Percentiles rank a stretch among this genome's conserved stretches.
These are phyloP conservation scores for Seiridium cupressi DNA, from an alignment of 2,329 filamentous ascomycete genomes.

Conservation along the genomic window DNA sequence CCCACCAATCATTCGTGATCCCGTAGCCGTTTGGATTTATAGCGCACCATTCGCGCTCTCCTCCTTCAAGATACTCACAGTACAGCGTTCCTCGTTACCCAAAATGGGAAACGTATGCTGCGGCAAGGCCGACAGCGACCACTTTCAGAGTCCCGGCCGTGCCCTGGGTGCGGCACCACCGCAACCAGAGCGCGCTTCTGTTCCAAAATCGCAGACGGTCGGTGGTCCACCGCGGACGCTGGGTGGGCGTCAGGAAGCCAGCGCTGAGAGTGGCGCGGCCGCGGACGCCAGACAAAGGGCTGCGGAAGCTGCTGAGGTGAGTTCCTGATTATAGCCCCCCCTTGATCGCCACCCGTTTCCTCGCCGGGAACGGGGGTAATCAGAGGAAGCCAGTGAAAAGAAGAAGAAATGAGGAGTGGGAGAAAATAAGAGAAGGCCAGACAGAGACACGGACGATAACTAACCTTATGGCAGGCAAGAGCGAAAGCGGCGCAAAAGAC, in stretches of 20 bases:
- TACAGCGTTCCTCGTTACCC: neutral
- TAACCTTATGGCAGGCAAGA: constrained; percentile 53
- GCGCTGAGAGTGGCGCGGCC: constrained; percentile 17
- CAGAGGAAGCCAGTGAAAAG: too few relatives aligned
- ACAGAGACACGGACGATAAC: neutral
- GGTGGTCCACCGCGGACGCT: constrained; percentile 62
- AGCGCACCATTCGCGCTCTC: too few relatives aligned
- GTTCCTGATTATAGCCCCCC: neutral
- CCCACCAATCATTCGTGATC: neutral
- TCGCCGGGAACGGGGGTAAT: too few relatives aligned
- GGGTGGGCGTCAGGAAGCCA: constrained; percentile 43
- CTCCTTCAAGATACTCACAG: too few relatives aligned
- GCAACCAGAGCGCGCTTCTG: constrained; percentile 47
- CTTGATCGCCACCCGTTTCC: too few relatives aligned
- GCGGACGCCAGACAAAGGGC: constrained; percentile 70
- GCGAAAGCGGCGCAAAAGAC: constrained; percentile 55
- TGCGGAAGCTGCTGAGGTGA: constrained; percentile 80
- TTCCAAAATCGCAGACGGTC: constrained; percentile 44
- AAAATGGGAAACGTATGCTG: constrained; percentile 88
- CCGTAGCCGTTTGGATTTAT: too few relatives aligned
- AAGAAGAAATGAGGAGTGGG: too few relatives aligned
- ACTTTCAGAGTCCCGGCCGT: constrained; percentile 72
- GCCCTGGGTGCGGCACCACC: constrained; percentile 60
- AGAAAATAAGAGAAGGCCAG: neutral
- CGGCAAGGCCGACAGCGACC: constrained; percentile 67